Evolutionary conservation across 371 early-diverging fungal genomes (phyloP).

Genomic region (Circinella umbellata): DNA sequence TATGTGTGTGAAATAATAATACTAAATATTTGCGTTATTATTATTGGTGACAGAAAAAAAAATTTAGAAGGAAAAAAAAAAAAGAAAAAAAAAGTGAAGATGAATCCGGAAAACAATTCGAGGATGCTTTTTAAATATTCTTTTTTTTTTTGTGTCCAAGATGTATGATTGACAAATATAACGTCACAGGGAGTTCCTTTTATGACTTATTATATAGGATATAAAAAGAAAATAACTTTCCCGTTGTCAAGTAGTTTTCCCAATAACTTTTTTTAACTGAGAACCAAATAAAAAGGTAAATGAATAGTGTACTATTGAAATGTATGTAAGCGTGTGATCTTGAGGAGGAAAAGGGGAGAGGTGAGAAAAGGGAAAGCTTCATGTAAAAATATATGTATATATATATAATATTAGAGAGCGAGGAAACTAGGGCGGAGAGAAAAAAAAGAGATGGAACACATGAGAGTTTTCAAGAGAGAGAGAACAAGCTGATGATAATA

Average conservation of each 20-base stretch:
- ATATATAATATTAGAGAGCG: not conserved
- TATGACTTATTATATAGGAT: not conserved
- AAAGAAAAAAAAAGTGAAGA: not conserved
- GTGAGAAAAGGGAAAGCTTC: not conserved
- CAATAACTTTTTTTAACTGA: no score
- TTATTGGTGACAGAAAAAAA: no score
- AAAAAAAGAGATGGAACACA: not conserved
- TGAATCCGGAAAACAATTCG: not conserved
- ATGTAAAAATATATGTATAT: not conserved
- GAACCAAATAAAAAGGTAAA: not conserved
- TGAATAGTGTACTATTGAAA: not conserved
- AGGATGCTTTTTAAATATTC: not conserved
- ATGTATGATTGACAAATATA: conserved; percentile 9
- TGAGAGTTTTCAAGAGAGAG: no score
- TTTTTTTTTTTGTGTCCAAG: not conserved
- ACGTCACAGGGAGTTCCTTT: conserved; percentile 4
- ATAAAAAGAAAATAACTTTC: not conserved
- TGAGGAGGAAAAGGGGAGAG: conserved; percentile 6
- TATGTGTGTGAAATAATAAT: not conserved
- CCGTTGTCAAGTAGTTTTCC: not conserved
- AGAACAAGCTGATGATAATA: no score
- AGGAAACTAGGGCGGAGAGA: not conserved
- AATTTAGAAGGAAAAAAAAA: no score
- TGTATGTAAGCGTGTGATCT: conserved; percentile 7
- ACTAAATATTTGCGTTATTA: no score